A percentile compares a stretch with the other conserved stretches of the same genome.
Conservation (phyloP, 768 basidiomycete species). For the Suillus ampliporus region DNA sequence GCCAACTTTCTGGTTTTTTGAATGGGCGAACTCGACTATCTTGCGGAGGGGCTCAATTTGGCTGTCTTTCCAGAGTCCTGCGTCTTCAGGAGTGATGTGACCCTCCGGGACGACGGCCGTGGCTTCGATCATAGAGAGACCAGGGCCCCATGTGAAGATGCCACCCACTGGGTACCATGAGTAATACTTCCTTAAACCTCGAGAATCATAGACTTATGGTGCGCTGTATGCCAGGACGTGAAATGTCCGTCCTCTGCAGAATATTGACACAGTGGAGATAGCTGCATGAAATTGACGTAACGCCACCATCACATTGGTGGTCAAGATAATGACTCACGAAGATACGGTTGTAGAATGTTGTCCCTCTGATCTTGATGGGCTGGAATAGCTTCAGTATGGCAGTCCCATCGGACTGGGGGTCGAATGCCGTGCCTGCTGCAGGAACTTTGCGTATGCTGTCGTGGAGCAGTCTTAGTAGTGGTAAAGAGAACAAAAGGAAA, state of each 20-base stretch:
- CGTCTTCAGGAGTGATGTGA: conserved; percentile 77
- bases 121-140: conserved; percentile 75
- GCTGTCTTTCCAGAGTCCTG: conserved; percentile 75
- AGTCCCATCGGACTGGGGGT: conserved; percentile 45
- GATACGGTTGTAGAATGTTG: conserved; percentile 77
- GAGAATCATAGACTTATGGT: conserved; percentile 45
- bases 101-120: conserved; percentile 76
- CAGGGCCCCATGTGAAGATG: conserved; percentile 74
- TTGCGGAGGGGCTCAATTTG: conserved; percentile 74
- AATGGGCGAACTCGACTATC: conserved; percentile 76
- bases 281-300: conserved; percentile 2
- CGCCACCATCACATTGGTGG: neutral
- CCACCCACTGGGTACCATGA: conserved; percentile 39
- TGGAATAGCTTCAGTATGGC: conserved; percentile 59
- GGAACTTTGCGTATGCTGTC: too few relatives aligned
- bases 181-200: neutral
- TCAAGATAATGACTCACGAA: conserved; percentile 55
- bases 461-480: too few relatives aligned
- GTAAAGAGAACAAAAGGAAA: too few relatives aligned
- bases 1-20: conserved; percentile 72
- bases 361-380: conserved; percentile 62
- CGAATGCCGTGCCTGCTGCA: conserved; percentile 49
- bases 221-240: conserved; percentile 85
- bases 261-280: conserved; percentile 88
- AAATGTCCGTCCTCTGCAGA: conserved; percentile 74